Evolutionary conservation across 164 flowering plant species (phyloP), one percentile per base, ranked within the genome.

Genomic region (Kalanchoe fedtschenkoi): DNA sequence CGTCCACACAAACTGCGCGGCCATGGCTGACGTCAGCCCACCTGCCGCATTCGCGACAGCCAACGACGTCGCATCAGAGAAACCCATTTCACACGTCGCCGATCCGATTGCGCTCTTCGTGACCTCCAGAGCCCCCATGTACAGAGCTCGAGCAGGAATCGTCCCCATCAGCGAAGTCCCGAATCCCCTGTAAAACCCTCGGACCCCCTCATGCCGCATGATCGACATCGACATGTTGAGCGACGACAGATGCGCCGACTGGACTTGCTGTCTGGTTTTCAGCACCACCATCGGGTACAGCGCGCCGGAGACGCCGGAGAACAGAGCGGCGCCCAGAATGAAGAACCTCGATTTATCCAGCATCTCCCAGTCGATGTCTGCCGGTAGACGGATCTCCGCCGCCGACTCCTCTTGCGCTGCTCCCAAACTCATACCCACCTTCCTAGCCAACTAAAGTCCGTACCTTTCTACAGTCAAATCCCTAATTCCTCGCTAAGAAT

Each of bases 331-430:
- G 1, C 97, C 97, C 22, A 90, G 84, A 60, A 90, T 61, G 78
- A 87, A 90, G 65, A 90, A 90, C 70, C 76, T 83, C 16, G 97
- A 83, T 68, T 90, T 90, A 59, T 90, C 95, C 0, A 90, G 83
- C 97, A 85, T 89, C 62, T 87, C 69, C 97, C 97, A 89, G 60
- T 89, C 88, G 24, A 89, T 71, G 26, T 89, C 96, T 0, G 91
- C 87, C 1, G 96, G 96, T 0, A 89, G 65, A 65, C 80, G 87
- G 53, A 89, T 80, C 67, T 86, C 87, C n/a, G 79, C 39, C 0
- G 76, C 77, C 65, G 87, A 70, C 33, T 78, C 81, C 61, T 83
- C 84, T 67, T 83, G 85, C 30, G 81, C 85, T 2, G 83, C 66
- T n/a, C 78, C 51, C 58, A 85, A 73, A 66, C 80, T 85, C 91